Percentiles rank a stretch among this genome's conserved stretches.
Conservation (phyloP, 192 early-diverging fungal genomes). For the Backusella australiensis region DNA sequence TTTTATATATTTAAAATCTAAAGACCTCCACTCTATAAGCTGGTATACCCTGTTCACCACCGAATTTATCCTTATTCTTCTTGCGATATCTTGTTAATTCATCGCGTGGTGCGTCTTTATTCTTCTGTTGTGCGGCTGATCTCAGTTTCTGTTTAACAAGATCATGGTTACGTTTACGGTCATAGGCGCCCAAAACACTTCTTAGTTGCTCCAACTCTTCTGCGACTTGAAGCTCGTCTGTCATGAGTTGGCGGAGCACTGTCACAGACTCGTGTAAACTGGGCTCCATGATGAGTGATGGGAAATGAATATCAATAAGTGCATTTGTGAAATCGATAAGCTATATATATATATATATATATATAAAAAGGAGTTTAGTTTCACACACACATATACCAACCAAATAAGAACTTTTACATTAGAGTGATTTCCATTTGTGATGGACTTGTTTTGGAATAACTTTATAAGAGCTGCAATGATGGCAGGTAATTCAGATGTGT, state of each 20-base stretch:
- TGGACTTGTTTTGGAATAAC: slow-evolving; percentile 34
- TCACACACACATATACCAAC: background rate
- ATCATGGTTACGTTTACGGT: slow-evolving; percentile 38
- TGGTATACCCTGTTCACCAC: slow-evolving; percentile 44
- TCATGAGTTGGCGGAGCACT: slow-evolving; percentile 26
- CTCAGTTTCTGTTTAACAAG: slow-evolving; percentile 19
- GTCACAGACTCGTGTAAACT: slow-evolving; percentile 38
- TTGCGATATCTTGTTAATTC: slow-evolving; percentile 24
- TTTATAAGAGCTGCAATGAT: slow-evolving; percentile 36
- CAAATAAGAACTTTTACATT: background rate
- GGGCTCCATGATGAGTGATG: slow-evolving; percentile 44
- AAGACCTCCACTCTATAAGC: slow-evolving; percentile 51
- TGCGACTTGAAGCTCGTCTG: slow-evolving; percentile 26
- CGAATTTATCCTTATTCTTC: slow-evolving; percentile 42
- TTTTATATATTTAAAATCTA: slow-evolving; percentile 41
- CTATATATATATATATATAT: slow-evolving; percentile 16
- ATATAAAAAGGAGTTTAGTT: background rate
- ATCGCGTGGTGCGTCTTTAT: slow-evolving; percentile 14
- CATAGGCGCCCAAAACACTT: slow-evolving; percentile 40
- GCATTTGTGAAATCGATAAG: slow-evolving; percentile 42
- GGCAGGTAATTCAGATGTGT: slow-evolving; percentile 38
- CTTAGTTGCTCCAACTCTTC: slow-evolving; percentile 39
- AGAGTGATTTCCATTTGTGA: background rate
- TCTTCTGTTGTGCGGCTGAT: background rate
- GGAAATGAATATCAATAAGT: slow-evolving; percentile 49